These are phyloP conservation scores for Beauveria brongniartii DNA, from an alignment of 2,329 filamentous ascomycete genomes.

Conservation along the genomic window DNA sequence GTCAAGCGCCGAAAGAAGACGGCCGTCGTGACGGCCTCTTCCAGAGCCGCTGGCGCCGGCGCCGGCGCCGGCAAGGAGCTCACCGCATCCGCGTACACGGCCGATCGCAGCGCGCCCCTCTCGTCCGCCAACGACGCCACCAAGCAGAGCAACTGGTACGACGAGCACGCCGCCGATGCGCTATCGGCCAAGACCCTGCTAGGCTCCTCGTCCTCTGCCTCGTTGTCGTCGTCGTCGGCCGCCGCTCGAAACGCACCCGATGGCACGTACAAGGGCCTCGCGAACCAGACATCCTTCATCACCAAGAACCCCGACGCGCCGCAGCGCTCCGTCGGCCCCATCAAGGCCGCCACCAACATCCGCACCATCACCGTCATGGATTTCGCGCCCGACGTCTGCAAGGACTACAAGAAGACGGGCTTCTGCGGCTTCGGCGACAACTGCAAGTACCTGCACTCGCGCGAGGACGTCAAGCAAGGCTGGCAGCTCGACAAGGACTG, in stretches of 20 bases:
- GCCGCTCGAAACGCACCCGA: slow-evolving; percentile 30
- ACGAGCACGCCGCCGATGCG: slow-evolving; percentile 52
- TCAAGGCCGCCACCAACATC: slow-evolving; percentile 84
- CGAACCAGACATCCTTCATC: slow-evolving; percentile 67
- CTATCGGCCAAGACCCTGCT: slow-evolving; percentile 46
- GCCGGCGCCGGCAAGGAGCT: slow-evolving; percentile 25
- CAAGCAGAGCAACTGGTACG: slow-evolving; percentile 83
- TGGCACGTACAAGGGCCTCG: slow-evolving; percentile 69
- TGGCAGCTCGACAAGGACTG: slow-evolving; percentile 95
- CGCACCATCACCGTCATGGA: slow-evolving; percentile 86
- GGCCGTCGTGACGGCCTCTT: slow-evolving; percentile 58
- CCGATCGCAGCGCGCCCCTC: slow-evolving; percentile 55
- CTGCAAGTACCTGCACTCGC: slow-evolving; percentile 73
- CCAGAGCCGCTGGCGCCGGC: slow-evolving; percentile 32
- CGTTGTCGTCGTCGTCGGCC: slow-evolving; percentile 25
- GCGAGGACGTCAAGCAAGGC: slow-evolving; percentile 78
- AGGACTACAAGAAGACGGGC: slow-evolving; percentile 81
- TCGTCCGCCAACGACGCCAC: slow-evolving; percentile 76
- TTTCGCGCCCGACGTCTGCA: slow-evolving; percentile 88
- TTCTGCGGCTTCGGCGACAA: slow-evolving; percentile 47
- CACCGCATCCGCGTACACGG: slow-evolving; percentile 46
- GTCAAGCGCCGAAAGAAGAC: slow-evolving; percentile 72
- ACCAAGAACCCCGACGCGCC: slow-evolving; percentile 72
- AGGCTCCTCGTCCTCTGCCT: slow-evolving; percentile 25
- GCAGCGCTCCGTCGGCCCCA: slow-evolving; percentile 64